Evolutionary conservation across 164 flowering plant species (phyloP), one percentile per base, ranked within the genome.

Genomic region (Aristolochia californica): DNA sequence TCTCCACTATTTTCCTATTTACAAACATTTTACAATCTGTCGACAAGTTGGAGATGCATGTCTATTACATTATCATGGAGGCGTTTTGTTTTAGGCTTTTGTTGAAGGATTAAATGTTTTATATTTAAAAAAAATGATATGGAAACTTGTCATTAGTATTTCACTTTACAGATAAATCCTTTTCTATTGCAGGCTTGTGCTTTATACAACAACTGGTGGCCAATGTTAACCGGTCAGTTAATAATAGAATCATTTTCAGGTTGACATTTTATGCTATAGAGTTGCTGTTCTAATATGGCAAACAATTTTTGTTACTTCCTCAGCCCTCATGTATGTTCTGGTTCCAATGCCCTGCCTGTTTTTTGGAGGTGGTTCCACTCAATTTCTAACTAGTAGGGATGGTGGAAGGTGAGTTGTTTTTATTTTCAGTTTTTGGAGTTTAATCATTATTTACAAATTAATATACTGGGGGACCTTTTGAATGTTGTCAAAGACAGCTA

Each of bases 271-370:
- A 45, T 45, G 48, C n/a, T 14, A 26, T 25, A 40, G 22, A n/a
- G 8, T 49, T 13, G 8, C 17, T 27, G 38, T 20, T 40, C 25
- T 40, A 24, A 43, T 43, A 40, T 24, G 51, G 27, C 24, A 52
- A 24, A 48, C 21, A 14, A 21, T 45, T 47, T 57, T 20, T 50
- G 25, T 61, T 66, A 17, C 44, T 59, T 21, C 18, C 61, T 57
- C 81, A 93, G 97, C 91, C 70, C 84, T 93, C 28, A 89, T 89
- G 95, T 91, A 91, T 64, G 87, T 91, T 14, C 2, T 91, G 63
- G 97, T 91, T 60, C 98, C 98, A 13, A 91, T 91, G 98, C 98
- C 98, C 55, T 91, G 98, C 66, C 30, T 91, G 62, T 88, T 91
- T 72, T 88, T 91, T 63, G 98, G 98, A 47, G 96, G 91, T 55